Evolutionary conservation across 768 basidiomycete species (phyloP), one percentile per base, ranked within the genome.

Genomic region (Leccinellum rugosiceps): DNA sequence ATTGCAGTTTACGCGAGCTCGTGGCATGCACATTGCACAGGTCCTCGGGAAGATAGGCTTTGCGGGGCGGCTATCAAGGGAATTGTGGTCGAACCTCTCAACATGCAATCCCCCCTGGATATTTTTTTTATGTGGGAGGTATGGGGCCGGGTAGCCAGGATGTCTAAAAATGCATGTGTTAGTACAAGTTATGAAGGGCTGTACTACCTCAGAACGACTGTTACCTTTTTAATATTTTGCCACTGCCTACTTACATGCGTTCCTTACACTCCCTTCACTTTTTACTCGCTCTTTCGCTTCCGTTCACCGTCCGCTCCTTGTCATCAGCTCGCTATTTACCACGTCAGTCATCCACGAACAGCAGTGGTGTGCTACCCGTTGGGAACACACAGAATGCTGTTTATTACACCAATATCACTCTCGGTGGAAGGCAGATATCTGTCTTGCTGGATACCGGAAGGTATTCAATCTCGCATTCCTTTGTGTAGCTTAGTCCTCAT

Each of bases 391-490:
- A 83, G 62, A 90, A 92, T 74, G 78, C 84, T 0, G 83, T 89
- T 65, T 92, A 92, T 66, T 82, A 86, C 50, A 76, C 80, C 41
- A 90, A 88, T 64, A 78, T 92, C 60, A 87, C 86, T 15, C 72
- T 92, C 44, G 86, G 82, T 15, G 86, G 86, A 17, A 72, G 72
- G 21, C 65, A 73, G 4, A 73, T 87, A 60, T 76, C 79, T 23
- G 86, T 91, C 52, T 75, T 89, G 63, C 71, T 92, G 53, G 90
- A 92, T 67, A 90, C 88, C 7, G 90, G 90, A 73, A 91, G 89
- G 88, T 86, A 59, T 4, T 23, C 19, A 17, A 15, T 45, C 32
- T n/a, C 25, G 19, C 49, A 47, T 31, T 19, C 28, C 34, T 47
- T 7, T 9, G 35, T 52, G n/a, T 53, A 23, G 50, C 32, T 47